Base-by-base conservation (phyloP, 1,284 basidiomycete genomes). In the Xerocomus minutiporus region DNA sequence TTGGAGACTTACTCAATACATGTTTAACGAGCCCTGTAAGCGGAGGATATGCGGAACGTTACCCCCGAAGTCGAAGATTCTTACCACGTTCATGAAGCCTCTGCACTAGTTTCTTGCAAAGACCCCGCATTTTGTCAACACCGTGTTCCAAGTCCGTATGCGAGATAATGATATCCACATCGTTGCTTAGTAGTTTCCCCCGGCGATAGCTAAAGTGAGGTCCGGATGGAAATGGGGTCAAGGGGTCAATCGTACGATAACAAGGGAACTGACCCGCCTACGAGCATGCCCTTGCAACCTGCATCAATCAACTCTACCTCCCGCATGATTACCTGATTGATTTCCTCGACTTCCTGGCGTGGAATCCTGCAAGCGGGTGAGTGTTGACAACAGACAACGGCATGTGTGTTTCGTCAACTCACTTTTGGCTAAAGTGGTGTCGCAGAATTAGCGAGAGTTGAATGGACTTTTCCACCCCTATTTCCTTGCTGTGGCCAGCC, bases 141-240 rank as follows among this genome's bases (percentile, higher is more conserved):
- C 75, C 76, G 6, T 60, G 65, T 43, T 67, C 57, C 50, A 71
- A 61, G 54, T 84, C 74, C 0, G 77, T 72, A 63, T 90, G 86
- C 23, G 84, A 86, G 59, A 91, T 84, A 5, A 93, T 77, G 51
- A 93, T 84, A 61, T 93, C 90, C 25, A 90, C 81, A 61, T 92
- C 90, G 57, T 84, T 88, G 62, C 83, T 86, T 51, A 79, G 68
- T 0, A 64, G 61, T 65, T 92, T 92, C 5, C 90, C 90, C 51
- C 91, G 72, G 39, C 91, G 78, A 66, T 90, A 88, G 4, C 90
- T 90, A 40, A 43, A 20, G 39, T 11, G 20, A 43, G 28, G 20
- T 34, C 15, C 40, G 8, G 29, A 51, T 6, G 43, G n/a, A 23
- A 31, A 36, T n/a, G 17, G 3, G 25, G 52, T 44, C 61, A 34